Evolutionary conservation across 2,329 filamentous ascomycete species (phyloP).

Genomic region (Cercospora nicotianae): DNA sequence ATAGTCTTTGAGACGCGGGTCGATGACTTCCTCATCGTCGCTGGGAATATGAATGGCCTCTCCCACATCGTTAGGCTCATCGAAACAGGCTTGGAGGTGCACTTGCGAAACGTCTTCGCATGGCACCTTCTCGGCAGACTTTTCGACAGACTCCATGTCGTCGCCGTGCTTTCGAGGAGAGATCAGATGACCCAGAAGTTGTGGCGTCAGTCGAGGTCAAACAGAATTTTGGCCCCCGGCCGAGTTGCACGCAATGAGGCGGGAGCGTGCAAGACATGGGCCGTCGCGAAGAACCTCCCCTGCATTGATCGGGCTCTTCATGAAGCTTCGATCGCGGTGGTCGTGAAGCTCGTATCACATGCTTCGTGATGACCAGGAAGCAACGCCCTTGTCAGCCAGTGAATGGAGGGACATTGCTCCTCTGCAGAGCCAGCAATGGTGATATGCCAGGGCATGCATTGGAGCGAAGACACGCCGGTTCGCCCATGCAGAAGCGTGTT

Average conservation of each 20-base stretch:
- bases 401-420: background rate
- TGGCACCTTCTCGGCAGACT: background rate
- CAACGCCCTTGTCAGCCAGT: background rate
- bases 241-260: background rate
- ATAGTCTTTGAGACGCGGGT: constrained; percentile 19
- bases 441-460: background rate
- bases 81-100: background rate
- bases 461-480: background rate
- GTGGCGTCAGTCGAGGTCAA: background rate
- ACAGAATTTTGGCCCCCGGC: background rate
- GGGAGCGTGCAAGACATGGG: background rate
- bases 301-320: background rate
- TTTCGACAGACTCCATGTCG: background rate
- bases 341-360: background rate
- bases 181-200: background rate
- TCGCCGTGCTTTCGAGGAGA: background rate
- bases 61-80: background rate
- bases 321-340: background rate
- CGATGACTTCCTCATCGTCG: constrained; percentile 20
- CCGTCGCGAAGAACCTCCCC: background rate
- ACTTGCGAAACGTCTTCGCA: background rate
- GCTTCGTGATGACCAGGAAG: background rate
- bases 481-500: background rate
- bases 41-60: constrained; percentile 5
- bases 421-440: background rate